These are phyloP conservation scores for Paraleonurus japonicus DNA, from an alignment of 257 asterid species.

Conservation along the genomic window DNA sequence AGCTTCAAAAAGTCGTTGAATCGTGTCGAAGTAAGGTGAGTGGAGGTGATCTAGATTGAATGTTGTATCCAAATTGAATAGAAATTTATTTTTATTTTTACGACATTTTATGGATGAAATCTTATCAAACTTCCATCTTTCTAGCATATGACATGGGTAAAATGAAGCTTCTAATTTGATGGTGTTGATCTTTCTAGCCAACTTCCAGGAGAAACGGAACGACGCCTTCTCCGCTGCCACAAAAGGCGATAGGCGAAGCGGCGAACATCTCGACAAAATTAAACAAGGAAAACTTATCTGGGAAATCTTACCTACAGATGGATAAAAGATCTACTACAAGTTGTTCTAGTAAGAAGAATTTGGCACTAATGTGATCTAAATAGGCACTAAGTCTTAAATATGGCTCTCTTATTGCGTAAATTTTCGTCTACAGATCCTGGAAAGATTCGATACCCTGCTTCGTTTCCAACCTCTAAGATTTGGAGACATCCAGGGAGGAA, in stretches of 20 bases:
- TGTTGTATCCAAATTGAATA: neutral
- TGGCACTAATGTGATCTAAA: neutral
- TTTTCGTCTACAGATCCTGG: constrained; percentile 20
- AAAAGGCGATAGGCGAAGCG: neutral
- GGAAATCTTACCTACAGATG: constrained; percentile 14
- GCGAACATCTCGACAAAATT: neutral
- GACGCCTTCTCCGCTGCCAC: neutral
- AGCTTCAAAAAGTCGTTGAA: constrained; percentile 29
- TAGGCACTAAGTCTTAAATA: neutral
- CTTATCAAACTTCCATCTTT: constrained; percentile 5
- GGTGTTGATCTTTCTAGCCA: neutral
- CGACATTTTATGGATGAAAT: constrained; percentile 26
- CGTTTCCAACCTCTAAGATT: constrained; percentile 32
- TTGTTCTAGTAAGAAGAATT: constrained; percentile 30
- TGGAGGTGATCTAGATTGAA: neutral
- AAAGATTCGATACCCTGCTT: constrained; percentile 27
- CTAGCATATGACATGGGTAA: neutral
- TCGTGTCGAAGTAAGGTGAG: constrained; percentile 34
- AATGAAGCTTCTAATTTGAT: neutral
- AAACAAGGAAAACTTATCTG: constrained; percentile 5
- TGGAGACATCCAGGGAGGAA: constrained; percentile 25
- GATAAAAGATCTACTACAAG: neutral
- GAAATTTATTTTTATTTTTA: neutral
- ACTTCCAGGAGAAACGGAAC: neutral
- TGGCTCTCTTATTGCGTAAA: constrained; percentile 16